Evolutionary conservation across 805 yeast genomes (phyloP).

Genomic region (Ogataea methylovora): DNA sequence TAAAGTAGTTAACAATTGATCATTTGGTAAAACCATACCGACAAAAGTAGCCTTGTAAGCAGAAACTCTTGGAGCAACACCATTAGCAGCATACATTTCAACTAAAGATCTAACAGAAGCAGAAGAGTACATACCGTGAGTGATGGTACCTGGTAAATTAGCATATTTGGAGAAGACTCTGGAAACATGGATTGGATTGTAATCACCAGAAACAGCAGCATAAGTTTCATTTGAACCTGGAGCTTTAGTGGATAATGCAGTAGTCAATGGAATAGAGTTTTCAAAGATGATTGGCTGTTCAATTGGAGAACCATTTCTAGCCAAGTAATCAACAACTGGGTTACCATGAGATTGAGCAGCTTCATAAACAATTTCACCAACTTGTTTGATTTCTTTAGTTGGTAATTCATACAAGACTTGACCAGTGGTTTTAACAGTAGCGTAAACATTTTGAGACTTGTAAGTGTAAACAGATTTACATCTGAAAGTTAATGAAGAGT

Average conservation of each 20-base stretch:
- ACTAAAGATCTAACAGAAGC: conserved; percentile 93
- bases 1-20: conserved; percentile 74
- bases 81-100: conserved; percentile 98
- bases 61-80: conserved; percentile 91
- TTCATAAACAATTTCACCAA: conserved; percentile 78
- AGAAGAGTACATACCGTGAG: conserved; percentile 98
- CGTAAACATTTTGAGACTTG: conserved; percentile 68
- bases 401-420: conserved; percentile 82
- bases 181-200: conserved; percentile 96
- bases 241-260: conserved; percentile 62
- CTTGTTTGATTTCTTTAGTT: conserved; percentile 78
- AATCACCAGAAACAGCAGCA: conserved; percentile 96
- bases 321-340: conserved; percentile 91
- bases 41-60: conserved; percentile 87
- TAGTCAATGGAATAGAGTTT: conserved; percentile 77
- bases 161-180: conserved; percentile 93
- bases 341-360: conserved; percentile 94
- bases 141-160: conserved; percentile 91
- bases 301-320: conserved; percentile 85
- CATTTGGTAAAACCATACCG: conserved; percentile 98
- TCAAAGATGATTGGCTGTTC: conserved; percentile 93
- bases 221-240: conserved; percentile 96
- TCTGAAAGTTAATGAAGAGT: conserved; percentile 81
- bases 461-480: conserved; percentile 77
- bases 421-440: conserved; percentile 80